These are phyloP conservation scores for Chloris gayana DNA, from an alignment of 176 grass and related monocot genomes.

Conservation along the genomic window DNA sequence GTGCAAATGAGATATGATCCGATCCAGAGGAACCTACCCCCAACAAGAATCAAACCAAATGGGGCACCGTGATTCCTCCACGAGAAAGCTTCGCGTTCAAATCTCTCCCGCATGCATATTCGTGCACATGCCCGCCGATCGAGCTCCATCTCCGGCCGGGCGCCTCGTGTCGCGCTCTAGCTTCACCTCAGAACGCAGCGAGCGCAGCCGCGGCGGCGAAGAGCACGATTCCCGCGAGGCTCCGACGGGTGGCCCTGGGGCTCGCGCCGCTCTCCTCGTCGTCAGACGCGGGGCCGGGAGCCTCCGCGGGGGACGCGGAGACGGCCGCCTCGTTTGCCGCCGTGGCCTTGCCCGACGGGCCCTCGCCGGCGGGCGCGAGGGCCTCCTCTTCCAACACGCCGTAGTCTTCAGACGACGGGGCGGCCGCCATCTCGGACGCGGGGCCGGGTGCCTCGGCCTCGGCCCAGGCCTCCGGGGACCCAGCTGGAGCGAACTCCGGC, in stretches of 20 bases:
- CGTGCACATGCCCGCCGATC: not conserved
- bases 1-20: not conserved
- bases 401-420: conserved; percentile 15
- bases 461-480: conserved; percentile 14
- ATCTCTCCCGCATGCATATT: not conserved
- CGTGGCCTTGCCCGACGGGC: not conserved
- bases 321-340: not conserved
- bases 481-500: conserved; percentile 11
- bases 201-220: not conserved
- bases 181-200: conserved; percentile 26
- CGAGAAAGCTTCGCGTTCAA: not conserved
- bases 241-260: not conserved
- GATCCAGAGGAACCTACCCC: not conserved
- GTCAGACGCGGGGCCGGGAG: conserved; percentile 16
- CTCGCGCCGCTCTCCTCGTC: conserved; percentile 34
- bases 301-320: not conserved
- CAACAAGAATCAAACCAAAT: not conserved
- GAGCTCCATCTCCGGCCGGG: not conserved
- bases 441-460: conserved; percentile 14
- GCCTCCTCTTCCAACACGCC: conserved; percentile 20
- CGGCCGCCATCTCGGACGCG: not conserved
- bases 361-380: conserved; percentile 20
- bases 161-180: not conserved
- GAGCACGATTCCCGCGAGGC: conserved; percentile 15
- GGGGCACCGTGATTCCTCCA: not conserved